phyloP scores from a whole-genome alignment of 495 filamentous ascomycete species.

The Polyplosphaeria fusca region DNA sequence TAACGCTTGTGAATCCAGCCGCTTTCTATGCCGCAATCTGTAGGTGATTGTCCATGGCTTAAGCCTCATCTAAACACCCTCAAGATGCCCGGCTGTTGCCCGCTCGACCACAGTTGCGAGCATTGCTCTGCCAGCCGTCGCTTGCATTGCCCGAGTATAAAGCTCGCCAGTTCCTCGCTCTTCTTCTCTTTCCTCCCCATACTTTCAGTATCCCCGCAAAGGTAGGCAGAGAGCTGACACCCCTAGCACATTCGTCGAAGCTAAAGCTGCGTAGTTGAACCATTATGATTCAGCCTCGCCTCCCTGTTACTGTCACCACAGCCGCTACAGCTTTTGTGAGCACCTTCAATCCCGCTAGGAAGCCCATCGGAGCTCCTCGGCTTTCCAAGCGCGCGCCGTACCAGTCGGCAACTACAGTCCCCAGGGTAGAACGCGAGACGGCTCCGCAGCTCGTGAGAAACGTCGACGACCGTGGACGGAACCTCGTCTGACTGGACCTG shows the following conservation, averaged over 20 bases:
- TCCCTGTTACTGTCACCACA: not conserved
- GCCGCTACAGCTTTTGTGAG: slow-evolving; percentile 2
- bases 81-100: too few relatives aligned
- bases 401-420: not conserved
- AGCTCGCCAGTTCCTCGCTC: not conserved
- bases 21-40: too few relatives aligned
- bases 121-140: not conserved
- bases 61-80: too few relatives aligned
- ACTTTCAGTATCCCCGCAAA: not conserved
- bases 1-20: too few relatives aligned
- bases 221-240: not conserved
- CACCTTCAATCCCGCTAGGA: not conserved
- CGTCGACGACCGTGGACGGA: not conserved
- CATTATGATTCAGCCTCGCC: not conserved
- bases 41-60: too few relatives aligned
- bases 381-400: slow-evolving; percentile 3
- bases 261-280: not conserved
- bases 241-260: not conserved
- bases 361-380: not conserved
- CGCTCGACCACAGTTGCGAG: not conserved
- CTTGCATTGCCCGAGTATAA: not conserved
- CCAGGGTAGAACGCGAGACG: not conserved
- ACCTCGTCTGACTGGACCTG: not conserved
- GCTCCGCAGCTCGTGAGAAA: not conserved
- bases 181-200: not conserved